A percentile compares a stretch with the other conserved stretches of the same genome.
Conservation (phyloP, 2,329 filamentous ascomycete genomes). For the Aspergillus uvarum region DNA sequence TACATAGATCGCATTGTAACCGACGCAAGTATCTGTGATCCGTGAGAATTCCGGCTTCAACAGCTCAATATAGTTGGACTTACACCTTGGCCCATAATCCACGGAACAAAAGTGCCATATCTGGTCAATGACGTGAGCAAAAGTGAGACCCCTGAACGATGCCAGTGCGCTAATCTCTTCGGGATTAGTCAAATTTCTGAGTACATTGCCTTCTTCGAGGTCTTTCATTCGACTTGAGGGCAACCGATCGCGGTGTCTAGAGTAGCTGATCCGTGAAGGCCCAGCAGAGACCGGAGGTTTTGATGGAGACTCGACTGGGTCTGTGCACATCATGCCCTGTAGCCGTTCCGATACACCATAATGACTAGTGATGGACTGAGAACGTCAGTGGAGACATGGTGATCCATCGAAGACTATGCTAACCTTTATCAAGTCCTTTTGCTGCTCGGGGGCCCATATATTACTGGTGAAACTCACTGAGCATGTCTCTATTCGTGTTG, state of each 20-base stretch:
- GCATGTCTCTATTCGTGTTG: neutral
- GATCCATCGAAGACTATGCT: neutral
- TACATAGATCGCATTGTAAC: conserved; percentile 61
- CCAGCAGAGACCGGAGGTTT: conserved; percentile 20
- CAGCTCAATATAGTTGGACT: conserved; percentile 20
- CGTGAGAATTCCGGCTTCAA: conserved; percentile 18
- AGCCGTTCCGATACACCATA: conserved; percentile 70
- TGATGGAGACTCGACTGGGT: conserved; percentile 44
- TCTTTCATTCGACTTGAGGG: conserved; percentile 25
- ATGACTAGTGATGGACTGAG: conserved; percentile 53
- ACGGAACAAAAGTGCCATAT: conserved; percentile 76
- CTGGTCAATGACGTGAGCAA: conserved; percentile 63
- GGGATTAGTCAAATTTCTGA: conserved; percentile 25
- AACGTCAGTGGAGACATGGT: conserved; percentile 7
- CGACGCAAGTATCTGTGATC: conserved; percentile 63
- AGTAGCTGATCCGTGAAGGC: conserved; percentile 12
- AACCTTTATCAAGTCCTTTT: conserved; percentile 56
- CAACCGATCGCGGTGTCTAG: conserved; percentile 11
- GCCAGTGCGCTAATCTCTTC: conserved; percentile 23
- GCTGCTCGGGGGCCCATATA: conserved; percentile 66
- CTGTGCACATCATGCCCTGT: conserved; percentile 61
- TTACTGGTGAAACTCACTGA: conserved; percentile 51
- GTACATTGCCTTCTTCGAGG: conserved; percentile 31
- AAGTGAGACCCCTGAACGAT: conserved; percentile 43
- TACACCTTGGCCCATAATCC: conserved; percentile 66